These are phyloP conservation scores for Penicillium thymicola DNA, from an alignment of 2,329 filamentous ascomycete genomes.

Conservation along the genomic window DNA sequence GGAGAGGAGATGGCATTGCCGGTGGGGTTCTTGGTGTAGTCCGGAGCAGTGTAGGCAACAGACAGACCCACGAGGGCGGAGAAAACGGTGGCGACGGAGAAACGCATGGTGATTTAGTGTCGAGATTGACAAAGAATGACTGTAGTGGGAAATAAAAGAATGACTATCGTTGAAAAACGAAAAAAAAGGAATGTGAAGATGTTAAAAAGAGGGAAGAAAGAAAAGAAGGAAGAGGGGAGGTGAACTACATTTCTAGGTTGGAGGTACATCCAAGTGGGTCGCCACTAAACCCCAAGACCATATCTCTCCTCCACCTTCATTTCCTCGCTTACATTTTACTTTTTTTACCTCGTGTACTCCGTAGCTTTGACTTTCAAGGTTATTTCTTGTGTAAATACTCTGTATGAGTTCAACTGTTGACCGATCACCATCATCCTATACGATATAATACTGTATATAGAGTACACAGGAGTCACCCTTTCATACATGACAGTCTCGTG, in stretches of 20 bases:
- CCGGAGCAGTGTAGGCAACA: slow-evolving; percentile 36
- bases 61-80: slow-evolving; percentile 40
- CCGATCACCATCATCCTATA: background rate
- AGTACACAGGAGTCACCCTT: background rate
- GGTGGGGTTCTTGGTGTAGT: slow-evolving; percentile 33
- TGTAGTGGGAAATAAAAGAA: slow-evolving; percentile 19
- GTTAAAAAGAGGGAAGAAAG: slow-evolving; percentile 14
- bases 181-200: slow-evolving; percentile 20
- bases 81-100: slow-evolving; percentile 36
- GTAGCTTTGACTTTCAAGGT: background rate
- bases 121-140: slow-evolving; percentile 26
- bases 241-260: slow-evolving; percentile 11
- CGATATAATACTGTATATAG: background rate
- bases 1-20: slow-evolving; percentile 58
- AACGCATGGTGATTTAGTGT: slow-evolving; percentile 36
- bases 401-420: background rate
- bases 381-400: background rate
- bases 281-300: background rate
- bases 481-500: background rate
- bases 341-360: background rate
- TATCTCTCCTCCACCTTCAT: background rate
- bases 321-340: background rate
- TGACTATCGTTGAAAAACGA: slow-evolving; percentile 11
- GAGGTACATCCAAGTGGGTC: background rate
- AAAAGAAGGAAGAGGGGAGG: slow-evolving; percentile 12